phyloP scores from a whole-genome alignment of 2,329 filamentous ascomycete genomes.

The Xylaria sp. region DNA sequence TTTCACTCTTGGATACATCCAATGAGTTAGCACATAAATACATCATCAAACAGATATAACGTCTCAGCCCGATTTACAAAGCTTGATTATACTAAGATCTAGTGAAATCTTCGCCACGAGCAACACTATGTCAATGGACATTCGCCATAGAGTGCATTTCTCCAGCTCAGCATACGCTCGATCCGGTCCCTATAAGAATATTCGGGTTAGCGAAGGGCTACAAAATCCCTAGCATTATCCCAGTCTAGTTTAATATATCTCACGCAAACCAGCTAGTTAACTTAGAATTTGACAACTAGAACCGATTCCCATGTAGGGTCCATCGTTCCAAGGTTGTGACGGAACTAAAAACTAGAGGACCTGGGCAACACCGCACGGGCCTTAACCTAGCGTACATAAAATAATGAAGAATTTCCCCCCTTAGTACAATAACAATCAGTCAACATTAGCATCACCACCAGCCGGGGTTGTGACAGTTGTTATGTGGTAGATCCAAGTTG shows the following conservation, averaged over 20 bases:
- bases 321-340: too few species aligned
- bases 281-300: background rate
- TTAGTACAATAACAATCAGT: too few species aligned
- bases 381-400: too few species aligned
- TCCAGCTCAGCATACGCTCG: background rate
- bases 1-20: background rate
- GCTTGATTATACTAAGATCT: background rate
- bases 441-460: too few species aligned
- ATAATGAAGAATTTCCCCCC: too few species aligned
- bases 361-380: too few species aligned
- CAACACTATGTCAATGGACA: background rate
- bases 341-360: too few species aligned
- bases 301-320: background rate
- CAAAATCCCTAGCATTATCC: background rate
- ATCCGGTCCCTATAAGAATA: background rate
- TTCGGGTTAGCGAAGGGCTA: background rate
- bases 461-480: too few species aligned
- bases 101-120: background rate
- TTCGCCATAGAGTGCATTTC: background rate
- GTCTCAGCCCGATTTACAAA: background rate
- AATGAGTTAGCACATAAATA: background rate
- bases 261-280: background rate
- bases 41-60: background rate
- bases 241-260: background rate
- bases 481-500: background rate